Percentiles rank a stretch among this genome's conserved stretches.
Evolutionary conservation across 1,284 basidiomycete species (phyloP).

Genomic region (Fomitopsis schrenkii): DNA sequence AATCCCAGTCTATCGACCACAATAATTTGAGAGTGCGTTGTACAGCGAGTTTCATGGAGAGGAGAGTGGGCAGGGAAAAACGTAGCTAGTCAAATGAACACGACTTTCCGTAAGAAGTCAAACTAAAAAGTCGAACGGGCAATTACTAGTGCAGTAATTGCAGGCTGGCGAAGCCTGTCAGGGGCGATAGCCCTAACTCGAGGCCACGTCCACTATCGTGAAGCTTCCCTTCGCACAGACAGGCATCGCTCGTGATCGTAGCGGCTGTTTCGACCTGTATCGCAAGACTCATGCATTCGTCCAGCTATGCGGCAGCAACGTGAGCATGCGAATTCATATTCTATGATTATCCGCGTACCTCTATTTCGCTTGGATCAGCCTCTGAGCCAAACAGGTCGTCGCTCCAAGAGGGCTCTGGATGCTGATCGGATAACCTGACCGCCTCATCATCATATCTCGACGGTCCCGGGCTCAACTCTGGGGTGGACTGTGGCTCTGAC

Average conservation of each 20-base stretch:
- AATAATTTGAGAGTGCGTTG: too few species aligned
- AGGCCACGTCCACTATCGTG: neutral
- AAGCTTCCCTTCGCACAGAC: neutral
- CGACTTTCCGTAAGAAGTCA: too few species aligned
- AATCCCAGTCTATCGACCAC: too few species aligned
- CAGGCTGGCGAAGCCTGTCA: neutral
- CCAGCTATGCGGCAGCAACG: neutral
- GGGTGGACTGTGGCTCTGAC: neutral
- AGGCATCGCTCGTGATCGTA: neutral
- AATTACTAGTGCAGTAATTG: neutral
- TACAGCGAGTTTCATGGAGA: too few species aligned
- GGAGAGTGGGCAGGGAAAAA: too few species aligned
- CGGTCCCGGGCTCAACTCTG: neutral
- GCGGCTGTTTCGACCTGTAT: neutral
- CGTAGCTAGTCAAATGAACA: neutral
- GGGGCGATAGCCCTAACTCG: neutral
- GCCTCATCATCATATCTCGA: neutral
- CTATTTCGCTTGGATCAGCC: neutral
- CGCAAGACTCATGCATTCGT: neutral
- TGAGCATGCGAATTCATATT: neutral
- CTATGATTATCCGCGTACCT: neutral
- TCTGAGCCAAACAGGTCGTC: slow-evolving; percentile 1
- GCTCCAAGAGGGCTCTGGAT: slow-evolving; percentile 1
- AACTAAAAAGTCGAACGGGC: neutral
- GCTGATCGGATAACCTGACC: neutral